Conservation (phyloP, 768 basidiomycete genomes). For the Kwoniella sp. region DNA sequence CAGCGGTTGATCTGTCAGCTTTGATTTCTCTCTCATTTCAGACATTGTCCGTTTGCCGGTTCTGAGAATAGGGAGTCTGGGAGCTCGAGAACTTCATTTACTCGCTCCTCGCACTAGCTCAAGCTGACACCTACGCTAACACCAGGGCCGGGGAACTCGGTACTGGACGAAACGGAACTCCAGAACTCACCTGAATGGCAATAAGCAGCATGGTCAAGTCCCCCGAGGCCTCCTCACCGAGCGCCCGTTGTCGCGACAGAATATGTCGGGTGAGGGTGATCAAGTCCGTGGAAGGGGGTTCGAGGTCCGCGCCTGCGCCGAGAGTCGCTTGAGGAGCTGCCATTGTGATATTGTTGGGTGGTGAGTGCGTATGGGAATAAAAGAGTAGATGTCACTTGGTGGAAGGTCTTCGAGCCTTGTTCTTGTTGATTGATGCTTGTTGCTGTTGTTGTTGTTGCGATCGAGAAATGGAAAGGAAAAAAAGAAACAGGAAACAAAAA, state of each 20-base stretch:
- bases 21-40: too few relatives aligned
- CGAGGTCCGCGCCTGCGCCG: slow-evolving; percentile 60
- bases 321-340: slow-evolving; percentile 23
- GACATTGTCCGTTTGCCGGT: too few relatives aligned
- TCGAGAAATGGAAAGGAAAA: not conserved
- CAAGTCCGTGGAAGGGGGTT: slow-evolving; percentile 78
- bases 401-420: too few relatives aligned
- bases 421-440: too few relatives aligned
- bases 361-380: not conserved
- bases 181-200: slow-evolving; percentile 78
- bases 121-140: too few relatives aligned
- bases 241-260: slow-evolving; percentile 76
- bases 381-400: too few relatives aligned
- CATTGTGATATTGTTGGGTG: slow-evolving; percentile 6
- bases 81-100: too few relatives aligned
- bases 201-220: slow-evolving; percentile 92
- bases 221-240: slow-evolving; percentile 82
- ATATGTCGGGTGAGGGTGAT: slow-evolving; percentile 94
- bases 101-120: too few relatives aligned
- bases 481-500: not conserved
- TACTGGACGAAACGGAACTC: not conserved
- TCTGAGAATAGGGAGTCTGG: too few relatives aligned
- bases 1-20: too few relatives aligned
- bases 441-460: too few relatives aligned
- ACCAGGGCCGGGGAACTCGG: too few relatives aligned